phyloP scores from a whole-genome alignment of 257 asterid genomes.

The Nicotiana knightiana region DNA sequence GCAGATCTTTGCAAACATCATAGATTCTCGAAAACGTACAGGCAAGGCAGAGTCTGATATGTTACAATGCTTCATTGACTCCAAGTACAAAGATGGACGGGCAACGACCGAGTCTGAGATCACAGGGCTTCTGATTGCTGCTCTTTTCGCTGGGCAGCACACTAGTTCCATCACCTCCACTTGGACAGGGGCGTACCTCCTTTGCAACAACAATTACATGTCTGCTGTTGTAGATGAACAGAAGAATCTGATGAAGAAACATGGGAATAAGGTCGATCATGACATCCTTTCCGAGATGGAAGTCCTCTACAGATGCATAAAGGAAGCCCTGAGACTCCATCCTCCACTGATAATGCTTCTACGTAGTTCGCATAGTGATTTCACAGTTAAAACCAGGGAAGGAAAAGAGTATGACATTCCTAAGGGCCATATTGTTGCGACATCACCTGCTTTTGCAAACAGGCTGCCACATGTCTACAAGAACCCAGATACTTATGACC shows the following conservation, averaged over 20 bases:
- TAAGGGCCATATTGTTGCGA: slow-evolving; percentile 27
- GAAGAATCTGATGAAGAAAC: slow-evolving; percentile 49
- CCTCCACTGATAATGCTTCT: slow-evolving; percentile 93
- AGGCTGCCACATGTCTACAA: slow-evolving; percentile 55
- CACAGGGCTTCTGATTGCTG: slow-evolving; percentile 89
- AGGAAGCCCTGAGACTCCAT: slow-evolving; percentile 92
- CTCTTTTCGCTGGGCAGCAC: slow-evolving; percentile 97
- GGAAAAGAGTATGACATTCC: slow-evolving; percentile 69
- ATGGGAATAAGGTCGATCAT: slow-evolving; percentile 70
- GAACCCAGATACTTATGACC: slow-evolving; percentile 71
- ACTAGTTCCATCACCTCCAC: slow-evolving; percentile 95
- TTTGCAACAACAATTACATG: slow-evolving; percentile 69
- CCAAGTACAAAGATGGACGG: slow-evolving; percentile 90
- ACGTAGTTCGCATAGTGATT: slow-evolving; percentile 78
- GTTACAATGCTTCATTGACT: slow-evolving; percentile 89
- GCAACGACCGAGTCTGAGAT: slow-evolving; percentile 68
- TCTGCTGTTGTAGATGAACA: slow-evolving; percentile 69
- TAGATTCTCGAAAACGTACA: slow-evolving; percentile 57
- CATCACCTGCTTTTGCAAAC: slow-evolving; percentile 28
- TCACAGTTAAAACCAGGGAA: slow-evolving; percentile 68
- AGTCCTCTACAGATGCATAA: slow-evolving; percentile 67
- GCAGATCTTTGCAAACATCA: slow-evolving; percentile 58
- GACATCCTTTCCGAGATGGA: slow-evolving; percentile 92
- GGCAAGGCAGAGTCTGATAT: slow-evolving; percentile 61
- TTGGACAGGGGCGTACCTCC: slow-evolving; percentile 94